These are phyloP conservation scores for Epithemia pelagica DNA, from an alignment of 108 stramenopile species.

Conservation along the genomic window DNA sequence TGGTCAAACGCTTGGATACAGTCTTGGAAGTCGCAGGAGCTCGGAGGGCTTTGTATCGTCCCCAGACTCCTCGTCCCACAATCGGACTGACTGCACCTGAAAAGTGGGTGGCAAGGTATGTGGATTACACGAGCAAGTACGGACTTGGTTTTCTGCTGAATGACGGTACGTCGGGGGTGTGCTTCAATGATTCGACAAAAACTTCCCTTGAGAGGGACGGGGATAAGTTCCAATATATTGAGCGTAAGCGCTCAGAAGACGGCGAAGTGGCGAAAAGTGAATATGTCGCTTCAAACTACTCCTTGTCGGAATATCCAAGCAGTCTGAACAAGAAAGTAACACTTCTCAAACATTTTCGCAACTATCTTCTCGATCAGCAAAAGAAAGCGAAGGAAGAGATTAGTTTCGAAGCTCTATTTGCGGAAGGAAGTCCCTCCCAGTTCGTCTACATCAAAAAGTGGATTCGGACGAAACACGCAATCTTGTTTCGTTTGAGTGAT, in stretches of 20 bases:
- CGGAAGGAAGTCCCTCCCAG: conserved; percentile 17
- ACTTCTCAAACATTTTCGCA: conserved; percentile 92
- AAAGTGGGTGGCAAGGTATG: conserved; percentile 91
- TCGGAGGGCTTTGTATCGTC: conserved; percentile 12
- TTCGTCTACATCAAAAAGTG: conserved; percentile 95
- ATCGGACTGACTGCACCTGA: conserved; percentile 36
- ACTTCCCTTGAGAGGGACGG: conserved; percentile 80
- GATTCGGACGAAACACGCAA: conserved; percentile 95
- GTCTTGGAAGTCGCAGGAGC: conserved; percentile 30
- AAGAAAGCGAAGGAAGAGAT: conserved; percentile 48
- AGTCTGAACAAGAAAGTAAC: conserved; percentile 93
- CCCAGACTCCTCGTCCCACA: conserved; percentile 30
- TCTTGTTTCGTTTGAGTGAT: conserved; percentile 94
- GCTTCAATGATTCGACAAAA: conserved; percentile 97
- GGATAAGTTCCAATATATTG: conserved; percentile 85
- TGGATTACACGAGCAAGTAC: conserved; percentile 98
- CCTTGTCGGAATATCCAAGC: conserved; percentile 71
- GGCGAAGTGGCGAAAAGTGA: conserved; percentile 23
- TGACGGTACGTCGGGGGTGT: conserved; percentile 95
- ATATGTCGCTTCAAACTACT: conserved; percentile 39
- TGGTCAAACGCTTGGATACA: conserved; percentile 30
- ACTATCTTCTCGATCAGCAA: conserved; percentile 90
- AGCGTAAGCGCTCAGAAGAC: conserved; percentile 47
- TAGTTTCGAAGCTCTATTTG: conserved; percentile 4
- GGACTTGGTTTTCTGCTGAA: conserved; percentile 93